Base-by-base conservation (phyloP, 140 eudicot species). In the Cichorium intybus region DNA sequence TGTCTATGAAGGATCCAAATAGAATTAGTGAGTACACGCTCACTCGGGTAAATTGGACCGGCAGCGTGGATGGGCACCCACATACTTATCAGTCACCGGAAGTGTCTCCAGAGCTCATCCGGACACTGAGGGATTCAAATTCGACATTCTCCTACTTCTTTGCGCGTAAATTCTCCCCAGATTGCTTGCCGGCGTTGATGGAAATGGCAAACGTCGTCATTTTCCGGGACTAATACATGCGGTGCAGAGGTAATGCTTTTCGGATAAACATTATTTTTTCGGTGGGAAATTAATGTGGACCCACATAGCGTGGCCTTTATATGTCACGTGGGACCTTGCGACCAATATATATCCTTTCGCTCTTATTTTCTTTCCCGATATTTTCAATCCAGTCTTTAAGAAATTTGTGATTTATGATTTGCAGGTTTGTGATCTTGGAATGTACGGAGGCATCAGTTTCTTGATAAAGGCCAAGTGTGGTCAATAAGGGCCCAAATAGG, bases 11-110 rank as follows among this genome's bases (percentile, higher is more conserved):
- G 76, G 88, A 82, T 68, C 85, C 82, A 4, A 43, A 79, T 0
- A 75, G 88, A 23, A 46, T 78, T 12, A 78, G 80, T 34, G 47
- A 61, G 1, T 78, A 41, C 37, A 78, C 88, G 3, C 82, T 82
- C 4, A 79, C 88, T 39, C 64, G 85, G 68, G 85, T 82, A 12
- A 75, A 82, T 39, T 82, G 88, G 88, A 82, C 82, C 1, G 80
- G 51, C 22, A 71, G 82, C 20, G 62, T 46, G 16, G 77, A 37
- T 34, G 88, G 88, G 49, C 88, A 82, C 50, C 88, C 85, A 2
- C 82, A 52, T 49, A 75, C 72, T 10, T 82, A 82, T 48, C 21
- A 8, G 0, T 75, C 82, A 9, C 24, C 18, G 1, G 88, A 82
- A 66, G 68, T 82, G 3, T 75, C 88, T 5, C 55, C 82, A 45